Percentiles rank a stretch among this genome's conserved stretches.
Conservation (phyloP, 2,329 filamentous ascomycete genomes). For the Orbilia oligospora region DNA sequence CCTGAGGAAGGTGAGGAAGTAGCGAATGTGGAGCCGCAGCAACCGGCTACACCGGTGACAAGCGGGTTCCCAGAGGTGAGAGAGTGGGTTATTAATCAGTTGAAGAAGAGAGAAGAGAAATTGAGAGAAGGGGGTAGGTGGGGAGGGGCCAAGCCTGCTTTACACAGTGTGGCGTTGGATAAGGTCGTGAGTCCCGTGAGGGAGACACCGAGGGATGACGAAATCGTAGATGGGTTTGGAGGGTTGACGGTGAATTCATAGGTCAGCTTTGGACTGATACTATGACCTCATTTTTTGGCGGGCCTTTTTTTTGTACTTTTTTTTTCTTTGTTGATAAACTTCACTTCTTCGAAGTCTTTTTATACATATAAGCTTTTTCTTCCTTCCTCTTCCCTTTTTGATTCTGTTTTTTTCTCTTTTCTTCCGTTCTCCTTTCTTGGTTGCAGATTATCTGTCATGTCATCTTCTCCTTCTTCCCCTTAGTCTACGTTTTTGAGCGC, state of each 20-base stretch:
- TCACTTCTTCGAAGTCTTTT: conserved; percentile 6
- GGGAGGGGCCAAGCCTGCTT: conserved; percentile 77
- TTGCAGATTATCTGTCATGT: conserved; percentile 23
- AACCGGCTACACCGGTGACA: conserved; percentile 63
- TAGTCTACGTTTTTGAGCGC: conserved; percentile 55
- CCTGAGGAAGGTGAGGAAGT: conserved; percentile 71
- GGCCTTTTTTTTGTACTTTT: conserved; percentile 38
- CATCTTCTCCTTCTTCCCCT: conserved; percentile 24
- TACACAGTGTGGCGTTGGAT: conserved; percentile 89
- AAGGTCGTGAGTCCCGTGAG: conserved; percentile 72
- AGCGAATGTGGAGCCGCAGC: conserved; percentile 66
- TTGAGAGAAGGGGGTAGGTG: conserved; percentile 68
- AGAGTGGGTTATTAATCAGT: conserved; percentile 81
- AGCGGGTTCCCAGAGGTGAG: conserved; percentile 85
- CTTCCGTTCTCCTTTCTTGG: conserved; percentile 52
- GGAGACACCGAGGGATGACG: conserved; percentile 46
- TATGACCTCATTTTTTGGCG: conserved; percentile 11
- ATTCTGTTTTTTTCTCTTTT: conserved; percentile 47
- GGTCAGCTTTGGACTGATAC: conserved; percentile 48
- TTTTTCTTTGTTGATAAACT: conserved; percentile 33
- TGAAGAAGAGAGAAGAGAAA: conserved; percentile 77
- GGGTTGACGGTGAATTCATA: conserved; percentile 55
- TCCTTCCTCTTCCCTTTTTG: neutral
- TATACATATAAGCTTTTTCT: conserved; percentile 34
- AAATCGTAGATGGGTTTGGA: conserved; percentile 38